A percentile compares a stretch with the other conserved stretches of the same genome.
Conservation (phyloP, 2,329 filamentous ascomycete genomes). For the Diaporthe sp. region DNA sequence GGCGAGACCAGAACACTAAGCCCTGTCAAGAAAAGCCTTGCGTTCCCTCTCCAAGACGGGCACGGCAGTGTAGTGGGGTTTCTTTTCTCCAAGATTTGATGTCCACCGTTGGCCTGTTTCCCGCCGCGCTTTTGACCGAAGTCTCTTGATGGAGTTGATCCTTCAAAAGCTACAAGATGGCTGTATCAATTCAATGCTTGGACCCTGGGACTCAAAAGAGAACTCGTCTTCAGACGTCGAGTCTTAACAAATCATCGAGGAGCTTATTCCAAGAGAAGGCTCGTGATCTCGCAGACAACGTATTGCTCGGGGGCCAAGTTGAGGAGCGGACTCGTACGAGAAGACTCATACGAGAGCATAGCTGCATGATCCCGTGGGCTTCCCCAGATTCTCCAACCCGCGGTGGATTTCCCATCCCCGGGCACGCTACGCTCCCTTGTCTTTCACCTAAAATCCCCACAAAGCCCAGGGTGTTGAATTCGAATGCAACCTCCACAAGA, state of each 20-base stretch:
- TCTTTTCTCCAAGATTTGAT: conserved; percentile 22
- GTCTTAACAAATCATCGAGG: not conserved
- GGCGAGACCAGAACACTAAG: conserved; percentile 13
- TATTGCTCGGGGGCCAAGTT: not conserved
- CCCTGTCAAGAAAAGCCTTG: conserved; percentile 4
- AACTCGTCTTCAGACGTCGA: not conserved
- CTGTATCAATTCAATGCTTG: not conserved
- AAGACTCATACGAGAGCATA: not conserved
- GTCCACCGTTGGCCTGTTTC: not conserved
- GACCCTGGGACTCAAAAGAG: too few species aligned
- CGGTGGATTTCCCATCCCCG: conserved; percentile 8
- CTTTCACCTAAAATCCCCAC: conserved; percentile 26
- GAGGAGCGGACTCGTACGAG: not conserved
- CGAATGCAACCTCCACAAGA: conserved; percentile 14
- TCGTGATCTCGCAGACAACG: not conserved
- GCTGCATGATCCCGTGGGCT: conserved; percentile 28
- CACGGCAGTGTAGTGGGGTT: not conserved
- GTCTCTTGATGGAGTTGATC: not conserved
- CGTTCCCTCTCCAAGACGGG: not conserved
- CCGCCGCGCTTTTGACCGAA: conserved; percentile 14
- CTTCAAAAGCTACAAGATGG: too few species aligned
- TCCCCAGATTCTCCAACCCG: conserved; percentile 39
- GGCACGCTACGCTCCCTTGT: not conserved
- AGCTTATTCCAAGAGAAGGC: not conserved
- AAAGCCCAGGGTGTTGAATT: conserved; percentile 15